Evolutionary conservation across 2,329 filamentous ascomycete genomes (phyloP), one percentile per base, ranked within the genome.

Genomic region (Colletotrichum lentis): DNA sequence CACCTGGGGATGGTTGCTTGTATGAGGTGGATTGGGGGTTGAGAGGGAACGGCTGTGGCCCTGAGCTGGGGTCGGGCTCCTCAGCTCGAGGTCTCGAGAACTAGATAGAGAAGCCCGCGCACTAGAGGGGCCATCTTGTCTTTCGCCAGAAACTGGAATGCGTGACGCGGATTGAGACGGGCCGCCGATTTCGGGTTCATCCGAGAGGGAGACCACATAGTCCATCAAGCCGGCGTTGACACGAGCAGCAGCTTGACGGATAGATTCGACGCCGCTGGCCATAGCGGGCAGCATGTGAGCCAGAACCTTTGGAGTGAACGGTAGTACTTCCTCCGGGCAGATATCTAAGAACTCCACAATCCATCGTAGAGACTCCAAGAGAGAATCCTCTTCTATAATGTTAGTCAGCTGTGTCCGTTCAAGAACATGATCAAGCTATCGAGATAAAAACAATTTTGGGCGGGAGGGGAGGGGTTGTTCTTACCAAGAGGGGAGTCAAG

Each of bases 331-430:
- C 76, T 97, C 96, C 0, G 96, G 95, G 73, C 94, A 97, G 53
- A 99, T 98, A 71, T 98, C 94, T 73, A 99, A 91, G 77, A 99
- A 97, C 68, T 91, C 92, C 72, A 97, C 94, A 71, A 99, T 94
- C 96, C 96, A 99, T 70, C 93, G 88, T 35, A 99, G 83, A 3
- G 94, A 94, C 61, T 97, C 96, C 46, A 97, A 85, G 52, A 97
- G 87, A 71, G 96, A 94, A 74, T 97, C 93, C 77, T 98, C 94
- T 76, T 97, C 94, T 90, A 76, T 72, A 62, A 74, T 31, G 35
- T 41, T n/a, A 24, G 47, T 52, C 24, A 59, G 47, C 43, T 24
- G 31, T 27, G 20, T 12, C 20, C 31, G 39, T 22, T 35, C 27
- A 24, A 3, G 56, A 16, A 54, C 12, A 22, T 3, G 16, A 22